Evolutionary conservation across 1,284 basidiomycete species (phyloP).

Genomic region (Schizophyllum amplum): DNA sequence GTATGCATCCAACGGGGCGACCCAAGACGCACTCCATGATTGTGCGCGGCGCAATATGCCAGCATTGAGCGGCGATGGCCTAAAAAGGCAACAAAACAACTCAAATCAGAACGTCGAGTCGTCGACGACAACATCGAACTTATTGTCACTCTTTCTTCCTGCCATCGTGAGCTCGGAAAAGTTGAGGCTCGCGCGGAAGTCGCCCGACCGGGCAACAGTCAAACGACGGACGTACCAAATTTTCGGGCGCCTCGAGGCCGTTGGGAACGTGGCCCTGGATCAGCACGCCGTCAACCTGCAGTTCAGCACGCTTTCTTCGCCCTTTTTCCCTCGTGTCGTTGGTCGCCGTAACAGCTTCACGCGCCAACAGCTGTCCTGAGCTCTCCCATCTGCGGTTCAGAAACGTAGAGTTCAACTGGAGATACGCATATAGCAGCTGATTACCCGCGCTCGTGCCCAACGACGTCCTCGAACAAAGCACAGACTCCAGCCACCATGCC

Average conservation of each 20-base stretch:
- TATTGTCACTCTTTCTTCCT: too few species aligned
- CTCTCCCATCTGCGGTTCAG: neutral
- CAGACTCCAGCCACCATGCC: neutral
- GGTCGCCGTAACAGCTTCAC: neutral
- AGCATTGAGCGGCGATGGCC: too few species aligned
- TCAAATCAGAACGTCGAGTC: too few species aligned
- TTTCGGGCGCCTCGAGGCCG: neutral
- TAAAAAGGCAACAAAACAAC: too few species aligned
- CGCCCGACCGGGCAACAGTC: too few species aligned
- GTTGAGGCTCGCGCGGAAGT: too few species aligned
- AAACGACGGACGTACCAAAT: neutral
- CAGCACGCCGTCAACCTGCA: neutral
- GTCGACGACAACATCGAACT: too few species aligned
- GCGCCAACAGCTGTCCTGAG: neutral
- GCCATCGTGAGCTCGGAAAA: too few species aligned
- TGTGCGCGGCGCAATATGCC: too few species aligned
- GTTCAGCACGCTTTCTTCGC: neutral
- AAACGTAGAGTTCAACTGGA: neutral
- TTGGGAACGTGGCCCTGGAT: neutral
- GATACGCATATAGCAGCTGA: neutral
- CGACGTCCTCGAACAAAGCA: neutral
- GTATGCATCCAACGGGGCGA: too few species aligned
- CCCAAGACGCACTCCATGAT: too few species aligned
- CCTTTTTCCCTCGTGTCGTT: neutral
- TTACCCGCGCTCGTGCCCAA: neutral